Percentiles rank a stretch among this genome's conserved stretches.
Conservation (phyloP, 768 basidiomycete species). For the Chalciporus sphaerocephalus region DNA sequence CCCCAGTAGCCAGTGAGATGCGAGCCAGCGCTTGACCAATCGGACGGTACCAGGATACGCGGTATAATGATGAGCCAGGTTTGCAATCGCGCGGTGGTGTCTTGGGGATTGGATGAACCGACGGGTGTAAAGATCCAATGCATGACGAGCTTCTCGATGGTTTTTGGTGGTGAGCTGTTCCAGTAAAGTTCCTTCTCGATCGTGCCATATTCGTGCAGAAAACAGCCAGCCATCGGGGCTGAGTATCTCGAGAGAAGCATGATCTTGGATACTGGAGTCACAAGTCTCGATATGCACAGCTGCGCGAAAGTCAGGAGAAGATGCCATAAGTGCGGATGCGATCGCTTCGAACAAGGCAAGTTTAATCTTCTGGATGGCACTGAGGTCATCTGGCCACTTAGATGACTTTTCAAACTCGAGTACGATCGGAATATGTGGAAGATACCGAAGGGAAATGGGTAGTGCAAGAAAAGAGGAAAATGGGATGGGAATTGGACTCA, state of each 20-base stretch:
- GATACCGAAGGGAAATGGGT: slow-evolving; percentile 58
- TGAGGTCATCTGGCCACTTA: slow-evolving; percentile 92
- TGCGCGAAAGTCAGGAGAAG: slow-evolving; percentile 49
- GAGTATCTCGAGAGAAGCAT: slow-evolving; percentile 68
- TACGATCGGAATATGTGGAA: slow-evolving; percentile 67
- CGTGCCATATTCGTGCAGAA: slow-evolving; percentile 77
- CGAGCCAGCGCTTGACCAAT: slow-evolving; percentile 89
- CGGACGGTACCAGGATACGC: slow-evolving; percentile 84
- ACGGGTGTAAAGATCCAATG: slow-evolving; percentile 57
- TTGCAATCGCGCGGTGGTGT: slow-evolving; percentile 80
- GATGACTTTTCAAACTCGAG: slow-evolving; percentile 91
- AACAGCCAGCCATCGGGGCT: slow-evolving; percentile 87
- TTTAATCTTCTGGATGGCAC: slow-evolving; percentile 91
- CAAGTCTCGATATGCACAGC: slow-evolving; percentile 53
- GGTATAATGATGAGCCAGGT: slow-evolving; percentile 71
- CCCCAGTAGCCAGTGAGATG: slow-evolving; percentile 81
- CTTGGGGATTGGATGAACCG: slow-evolving; percentile 76
- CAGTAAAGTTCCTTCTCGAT: slow-evolving; percentile 76
- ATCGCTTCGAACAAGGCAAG: slow-evolving; percentile 86
- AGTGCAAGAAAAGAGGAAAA: slow-evolving; percentile 45
- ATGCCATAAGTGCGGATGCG: slow-evolving; percentile 56
- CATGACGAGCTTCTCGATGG: slow-evolving; percentile 51
- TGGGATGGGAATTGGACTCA: slow-evolving; percentile 74
- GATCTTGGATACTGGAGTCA: slow-evolving; percentile 60
- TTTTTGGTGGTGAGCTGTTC: slow-evolving; percentile 57